These are phyloP conservation scores for Boletus reticulatus DNA, from an alignment of 768 basidiomycete genomes.

Conservation along the genomic window DNA sequence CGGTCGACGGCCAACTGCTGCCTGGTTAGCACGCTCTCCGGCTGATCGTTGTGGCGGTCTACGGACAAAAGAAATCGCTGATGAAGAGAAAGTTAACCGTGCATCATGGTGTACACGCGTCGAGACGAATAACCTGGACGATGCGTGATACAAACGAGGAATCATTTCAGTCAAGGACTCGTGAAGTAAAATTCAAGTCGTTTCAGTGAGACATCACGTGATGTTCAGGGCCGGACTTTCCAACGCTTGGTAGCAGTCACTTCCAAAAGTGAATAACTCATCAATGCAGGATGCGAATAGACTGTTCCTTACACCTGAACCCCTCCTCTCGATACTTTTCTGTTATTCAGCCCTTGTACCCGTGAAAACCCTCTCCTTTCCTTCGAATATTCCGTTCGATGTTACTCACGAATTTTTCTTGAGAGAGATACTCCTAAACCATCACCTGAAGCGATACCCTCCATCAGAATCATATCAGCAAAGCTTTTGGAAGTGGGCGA, in stretches of 20 bases:
- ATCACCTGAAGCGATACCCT: conserved; percentile 56
- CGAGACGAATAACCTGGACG: conserved; percentile 8
- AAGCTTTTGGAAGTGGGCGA: conserved; percentile 73
- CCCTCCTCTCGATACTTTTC: conserved; percentile 43
- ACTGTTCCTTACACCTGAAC: not conserved
- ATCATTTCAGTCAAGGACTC: conserved; percentile 15
- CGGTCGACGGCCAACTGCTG: not conserved
- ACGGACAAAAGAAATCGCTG: conserved; percentile 11
- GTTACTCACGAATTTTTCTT: conserved; percentile 57
- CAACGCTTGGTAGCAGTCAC: too few species aligned
- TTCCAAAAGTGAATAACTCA: too few species aligned
- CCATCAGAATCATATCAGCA: conserved; percentile 63
- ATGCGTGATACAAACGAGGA: conserved; percentile 16
- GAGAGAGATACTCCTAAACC: conserved; percentile 45
- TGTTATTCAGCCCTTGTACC: conserved; percentile 53
- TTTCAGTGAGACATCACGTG: conserved; percentile 20
- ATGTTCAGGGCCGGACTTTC: conserved; percentile 18
- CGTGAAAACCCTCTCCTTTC: conserved; percentile 41
- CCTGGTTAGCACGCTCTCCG: conserved; percentile 2
- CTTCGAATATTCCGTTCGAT: conserved; percentile 35
- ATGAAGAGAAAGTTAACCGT: conserved; percentile 22
- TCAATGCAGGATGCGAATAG: not conserved
- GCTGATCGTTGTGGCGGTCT: conserved; percentile 7
- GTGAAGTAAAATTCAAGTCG: conserved; percentile 15
- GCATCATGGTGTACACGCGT: conserved; percentile 9